Conservation (phyloP, 2,329 filamentous ascomycete species). For the Cytospora paraplurivora region DNA sequence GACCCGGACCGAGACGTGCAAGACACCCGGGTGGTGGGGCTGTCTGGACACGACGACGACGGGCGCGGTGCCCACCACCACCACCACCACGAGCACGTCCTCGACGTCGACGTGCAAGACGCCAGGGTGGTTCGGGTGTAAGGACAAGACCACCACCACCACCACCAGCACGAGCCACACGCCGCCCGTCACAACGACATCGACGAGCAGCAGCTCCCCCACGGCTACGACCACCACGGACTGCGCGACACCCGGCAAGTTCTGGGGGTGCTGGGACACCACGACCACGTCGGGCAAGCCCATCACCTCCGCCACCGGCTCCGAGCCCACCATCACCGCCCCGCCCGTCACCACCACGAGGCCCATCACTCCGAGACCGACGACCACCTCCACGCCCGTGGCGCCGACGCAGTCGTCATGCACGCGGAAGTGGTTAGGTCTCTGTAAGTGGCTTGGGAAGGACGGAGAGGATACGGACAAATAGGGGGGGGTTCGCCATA, state of each 20-base stretch:
- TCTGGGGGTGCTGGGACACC: conserved; percentile 57
- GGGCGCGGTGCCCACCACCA: conserved; percentile 39
- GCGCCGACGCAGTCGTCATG: conserved; percentile 38
- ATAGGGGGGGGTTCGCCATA: too few relatives aligned
- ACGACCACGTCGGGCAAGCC: conserved; percentile 34
- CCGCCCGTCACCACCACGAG: conserved; percentile 33
- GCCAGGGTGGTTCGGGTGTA: conserved; percentile 69
- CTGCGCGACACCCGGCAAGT: conserved; percentile 56
- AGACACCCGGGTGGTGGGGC: conserved; percentile 93
- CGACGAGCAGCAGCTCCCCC: conserved; percentile 41
- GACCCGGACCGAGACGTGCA: conserved; percentile 80
- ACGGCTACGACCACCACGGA: conserved; percentile 36
- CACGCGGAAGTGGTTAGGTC: conserved; percentile 44
- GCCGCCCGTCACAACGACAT: conserved; percentile 34
- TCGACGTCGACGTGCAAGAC: conserved; percentile 58
- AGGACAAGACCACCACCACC: conserved; percentile 50
- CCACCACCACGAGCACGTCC: conserved; percentile 44
- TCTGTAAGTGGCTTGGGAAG: conserved; percentile 44
- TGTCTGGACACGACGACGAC: conserved; percentile 69
- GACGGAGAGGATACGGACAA: conserved; percentile 32
- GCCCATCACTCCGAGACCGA: conserved; percentile 38
- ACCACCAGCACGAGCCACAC: conserved; percentile 28
- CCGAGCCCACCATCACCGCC: conserved; percentile 34
- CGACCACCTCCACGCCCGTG: conserved; percentile 32
- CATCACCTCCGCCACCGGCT: conserved; percentile 31